phyloP scores from a whole-genome alignment of 2,329 filamentous ascomycete species.

The Aspergillus cejpii region DNA sequence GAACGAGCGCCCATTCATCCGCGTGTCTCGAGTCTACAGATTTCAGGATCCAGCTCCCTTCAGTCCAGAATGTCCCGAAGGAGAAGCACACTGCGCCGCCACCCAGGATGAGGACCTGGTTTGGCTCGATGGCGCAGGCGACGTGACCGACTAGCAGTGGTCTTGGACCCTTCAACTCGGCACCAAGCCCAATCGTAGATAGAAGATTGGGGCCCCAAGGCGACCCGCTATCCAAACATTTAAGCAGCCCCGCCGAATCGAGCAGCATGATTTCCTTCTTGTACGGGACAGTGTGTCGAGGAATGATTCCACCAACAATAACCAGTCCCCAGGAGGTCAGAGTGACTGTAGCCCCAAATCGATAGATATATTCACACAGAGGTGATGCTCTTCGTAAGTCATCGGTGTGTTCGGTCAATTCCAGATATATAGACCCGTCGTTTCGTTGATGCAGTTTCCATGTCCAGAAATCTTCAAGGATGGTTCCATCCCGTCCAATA shows the following conservation, averaged over 20 bases:
- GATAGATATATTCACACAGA: slow-evolving; percentile 28
- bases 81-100: slow-evolving; percentile 86
- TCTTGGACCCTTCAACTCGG: slow-evolving; percentile 36
- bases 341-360: slow-evolving; percentile 50
- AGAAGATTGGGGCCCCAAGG: slow-evolving; percentile 22
- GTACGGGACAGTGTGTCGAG: slow-evolving; percentile 32
- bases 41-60: slow-evolving; percentile 49
- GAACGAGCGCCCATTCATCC: slow-evolving; percentile 32
- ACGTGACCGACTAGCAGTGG: slow-evolving; percentile 69
- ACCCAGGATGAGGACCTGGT: slow-evolving; percentile 58
- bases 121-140: slow-evolving; percentile 42
- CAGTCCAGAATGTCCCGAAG: slow-evolving; percentile 81
- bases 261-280: slow-evolving; percentile 51
- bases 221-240: slow-evolving; percentile 15
- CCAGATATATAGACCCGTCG: slow-evolving; percentile 23
- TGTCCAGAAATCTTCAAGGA: slow-evolving; percentile 57
- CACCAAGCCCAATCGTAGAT: slow-evolving; percentile 23
- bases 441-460: slow-evolving; percentile 53
- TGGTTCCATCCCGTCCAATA: slow-evolving; percentile 56
- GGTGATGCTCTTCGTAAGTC: slow-evolving; percentile 21
- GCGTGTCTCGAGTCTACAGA: slow-evolving; percentile 17
- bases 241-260: slow-evolving; percentile 17
- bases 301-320: slow-evolving; percentile 49
- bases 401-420: slow-evolving; percentile 23
- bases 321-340: slow-evolving; percentile 43